These are phyloP conservation scores for Phoenix roebelenii DNA, from an alignment of 176 grass and related monocot genomes.

Conservation along the genomic window DNA sequence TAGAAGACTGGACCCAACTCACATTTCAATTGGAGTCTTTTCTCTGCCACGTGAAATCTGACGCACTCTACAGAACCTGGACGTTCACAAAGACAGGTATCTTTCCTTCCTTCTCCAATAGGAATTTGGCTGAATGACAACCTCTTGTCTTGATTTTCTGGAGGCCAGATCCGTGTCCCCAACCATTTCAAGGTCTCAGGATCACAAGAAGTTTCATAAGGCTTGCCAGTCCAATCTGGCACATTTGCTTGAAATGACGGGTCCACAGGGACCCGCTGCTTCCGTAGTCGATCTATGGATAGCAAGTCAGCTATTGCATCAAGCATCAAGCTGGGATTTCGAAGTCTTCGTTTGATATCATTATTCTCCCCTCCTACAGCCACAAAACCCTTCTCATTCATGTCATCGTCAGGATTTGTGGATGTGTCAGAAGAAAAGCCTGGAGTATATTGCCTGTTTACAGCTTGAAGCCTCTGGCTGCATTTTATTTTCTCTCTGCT, in stretches of 20 bases:
- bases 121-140: background rate
- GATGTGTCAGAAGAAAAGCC: no score
- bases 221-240: conserved; percentile 36
- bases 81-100: conserved; percentile 24
- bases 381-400: no score
- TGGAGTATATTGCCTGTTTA: no score
- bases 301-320: background rate
- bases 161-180: conserved; percentile 23
- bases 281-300: background rate
- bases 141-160: conserved; percentile 13
- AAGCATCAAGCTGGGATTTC: background rate
- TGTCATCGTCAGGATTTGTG: no score
- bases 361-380: no score
- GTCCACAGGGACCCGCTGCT: background rate
- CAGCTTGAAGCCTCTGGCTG: no score
- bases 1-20: conserved; percentile 34
- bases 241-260: conserved; percentile 29
- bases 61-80: conserved; percentile 34
- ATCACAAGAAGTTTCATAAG: conserved; percentile 10
- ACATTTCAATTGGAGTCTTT: conserved; percentile 38
- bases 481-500: no score
- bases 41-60: conserved; percentile 51
- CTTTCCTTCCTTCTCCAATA: conserved; percentile 29
- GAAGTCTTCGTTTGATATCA: conserved; percentile 10
- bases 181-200: conserved; percentile 33